Conservation (phyloP, 805 yeast species). For the Candida xyloterini region DNA sequence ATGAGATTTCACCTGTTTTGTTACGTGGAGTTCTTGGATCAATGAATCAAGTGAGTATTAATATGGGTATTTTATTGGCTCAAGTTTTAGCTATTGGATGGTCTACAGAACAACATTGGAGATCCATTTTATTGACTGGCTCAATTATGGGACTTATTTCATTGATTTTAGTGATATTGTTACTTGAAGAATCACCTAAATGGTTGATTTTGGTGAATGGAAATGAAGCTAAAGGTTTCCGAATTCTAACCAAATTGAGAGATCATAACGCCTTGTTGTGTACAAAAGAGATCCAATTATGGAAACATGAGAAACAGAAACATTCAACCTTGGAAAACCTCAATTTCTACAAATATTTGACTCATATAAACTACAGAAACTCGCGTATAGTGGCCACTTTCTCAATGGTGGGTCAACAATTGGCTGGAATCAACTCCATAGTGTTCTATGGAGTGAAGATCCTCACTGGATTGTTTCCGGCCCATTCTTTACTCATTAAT, state of each 20-base stretch:
- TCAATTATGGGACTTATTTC: conserved; percentile 50
- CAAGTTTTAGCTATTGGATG: conserved; percentile 70
- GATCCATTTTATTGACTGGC: conserved; percentile 64
- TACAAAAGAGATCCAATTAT: conserved; percentile 27
- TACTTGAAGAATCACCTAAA: conserved; percentile 74
- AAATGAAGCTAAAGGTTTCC: conserved; percentile 34
- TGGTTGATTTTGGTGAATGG: conserved; percentile 57
- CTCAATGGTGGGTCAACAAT: conserved; percentile 80
- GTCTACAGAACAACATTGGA: conserved; percentile 70
- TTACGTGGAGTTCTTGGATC: conserved; percentile 80
- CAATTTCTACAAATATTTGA: conserved; percentile 44
- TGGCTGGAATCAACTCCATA: conserved; percentile 90
- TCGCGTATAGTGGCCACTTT: conserved; percentile 67
- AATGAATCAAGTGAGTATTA: conserved; percentile 84
- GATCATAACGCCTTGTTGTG: conserved; percentile 15
- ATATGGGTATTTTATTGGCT: conserved; percentile 77
- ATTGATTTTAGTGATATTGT: conserved; percentile 38
- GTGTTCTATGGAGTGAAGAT: conserved; percentile 91
- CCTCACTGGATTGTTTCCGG: conserved; percentile 67
- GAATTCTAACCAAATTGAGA: conserved; percentile 38
- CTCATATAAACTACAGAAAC: conserved; percentile 47
- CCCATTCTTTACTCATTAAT: conserved; percentile 67
- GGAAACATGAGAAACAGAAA: conserved; percentile 30
- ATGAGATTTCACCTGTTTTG: conserved; percentile 70
- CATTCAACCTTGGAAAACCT: conserved; percentile 22